Evolutionary conservation across 73 alveolate genomes (phyloP), one percentile per base, ranked within the genome.

Genomic region (Paramecium tetraurelia): DNA sequence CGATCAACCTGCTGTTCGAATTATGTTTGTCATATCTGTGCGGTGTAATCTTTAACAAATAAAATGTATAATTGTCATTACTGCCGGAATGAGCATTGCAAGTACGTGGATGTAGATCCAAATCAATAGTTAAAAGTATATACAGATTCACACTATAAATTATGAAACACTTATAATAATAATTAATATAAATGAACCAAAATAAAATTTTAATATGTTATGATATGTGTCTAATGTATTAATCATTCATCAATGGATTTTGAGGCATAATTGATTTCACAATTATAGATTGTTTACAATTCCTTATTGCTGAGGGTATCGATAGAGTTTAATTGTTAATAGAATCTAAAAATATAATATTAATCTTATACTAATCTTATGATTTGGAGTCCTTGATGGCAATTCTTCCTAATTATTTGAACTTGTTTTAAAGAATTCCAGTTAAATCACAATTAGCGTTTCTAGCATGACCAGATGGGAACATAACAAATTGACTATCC

Each of bases 381-480:
- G 59, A 59, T 38, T 92, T 92, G 8, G 76, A 75, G 8, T 96
- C 93, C 20, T 86, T 84, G 10, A 96, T 86, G 18, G 97, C 96
- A 48, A 94, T 59, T 57, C 35, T 31, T 36, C 96, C 97, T 20
- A 96, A 58, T 36, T 57, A 36, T 84, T 89, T 89, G 88, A 96
- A 96, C 88, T 96, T 96, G 85, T 93, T 94, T 59, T 88, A 38
- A 18, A 96, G 90, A 14, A 96, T 93, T 21, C 95, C 98, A 18
- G 80, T 59, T 36, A 96, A 93, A 35, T 94, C 93, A 4, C 95
- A 71, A 46, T 58, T 41, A 3, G 94, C 59, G 50, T 93, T 93
- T 71, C 97, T 69, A 68, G 98, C 95, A 94, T 96, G 99, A 50
- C 99, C 99, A 57, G 98, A 96, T 76, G 98, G 99, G 97, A 93